These are phyloP conservation scores for Tubosaeta brunneosetosa DNA, from an alignment of 768 basidiomycete species.

Conservation along the genomic window DNA sequence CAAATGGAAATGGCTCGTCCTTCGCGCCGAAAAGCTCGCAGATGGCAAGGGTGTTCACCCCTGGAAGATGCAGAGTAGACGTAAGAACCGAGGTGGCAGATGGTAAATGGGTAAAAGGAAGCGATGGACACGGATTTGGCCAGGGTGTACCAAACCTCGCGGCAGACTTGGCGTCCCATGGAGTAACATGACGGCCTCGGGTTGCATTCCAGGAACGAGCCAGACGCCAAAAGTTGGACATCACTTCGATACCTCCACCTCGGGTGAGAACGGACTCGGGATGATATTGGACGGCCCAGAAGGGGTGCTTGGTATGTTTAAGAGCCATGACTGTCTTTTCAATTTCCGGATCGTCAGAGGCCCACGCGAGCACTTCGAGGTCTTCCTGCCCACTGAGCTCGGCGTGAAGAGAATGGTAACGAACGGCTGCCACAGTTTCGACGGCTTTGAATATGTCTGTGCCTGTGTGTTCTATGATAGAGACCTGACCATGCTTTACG, in stretches of 20 bases:
- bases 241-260: slow-evolving; percentile 61
- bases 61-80: slow-evolving; percentile 38
- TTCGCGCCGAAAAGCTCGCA: slow-evolving; percentile 61
- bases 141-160: slow-evolving; percentile 48
- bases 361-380: slow-evolving; percentile 68
- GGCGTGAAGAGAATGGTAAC: slow-evolving; percentile 78
- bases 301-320: slow-evolving; percentile 59
- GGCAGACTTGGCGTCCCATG: slow-evolving; percentile 40
- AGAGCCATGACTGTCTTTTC: slow-evolving; percentile 72
- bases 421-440: slow-evolving; percentile 53
- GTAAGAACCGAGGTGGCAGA: slow-evolving; percentile 33
- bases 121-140: slow-evolving; percentile 42
- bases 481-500: slow-evolving; percentile 81
- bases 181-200: slow-evolving; percentile 32
- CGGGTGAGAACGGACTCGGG: slow-evolving; percentile 78
- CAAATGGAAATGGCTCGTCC: slow-evolving; percentile 59
- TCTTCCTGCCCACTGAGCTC: slow-evolving; percentile 41
- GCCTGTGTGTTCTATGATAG: slow-evolving; percentile 53
- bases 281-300: slow-evolving; percentile 89
- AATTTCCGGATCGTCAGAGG: slow-evolving; percentile 61
- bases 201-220: slow-evolving; percentile 53
- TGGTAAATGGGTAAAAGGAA: slow-evolving; percentile 15
- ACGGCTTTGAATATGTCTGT: slow-evolving; percentile 59
- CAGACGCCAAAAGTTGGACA: slow-evolving; percentile 71
- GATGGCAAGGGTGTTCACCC: slow-evolving; percentile 40